Base-by-base conservation (phyloP, 2,329 filamentous ascomycete genomes). In the Paramyrothecium sp. region DNA sequence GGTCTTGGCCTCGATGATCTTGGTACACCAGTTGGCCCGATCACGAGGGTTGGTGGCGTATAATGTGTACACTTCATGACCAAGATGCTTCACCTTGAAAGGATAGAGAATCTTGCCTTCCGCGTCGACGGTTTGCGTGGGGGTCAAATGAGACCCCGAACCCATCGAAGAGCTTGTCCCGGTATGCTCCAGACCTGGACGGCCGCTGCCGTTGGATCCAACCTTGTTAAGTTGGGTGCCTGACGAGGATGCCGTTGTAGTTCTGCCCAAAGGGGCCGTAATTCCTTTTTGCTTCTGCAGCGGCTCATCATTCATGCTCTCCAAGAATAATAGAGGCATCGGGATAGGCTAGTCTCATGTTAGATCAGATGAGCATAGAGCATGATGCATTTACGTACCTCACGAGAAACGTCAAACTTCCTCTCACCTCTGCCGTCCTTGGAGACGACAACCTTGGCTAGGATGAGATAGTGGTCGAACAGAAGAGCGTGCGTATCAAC, bases 391-490 rank as follows among this genome's bases (percentile, higher is more conserved):
- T 44, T 20, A 66, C 83, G 75, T 74, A 89, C 88, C 74, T 96
- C 82, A 72, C 96, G 93, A 1, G 93, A 97, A 33, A 99, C 94
- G 72, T 99, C 95, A 65, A 95, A 99, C 65, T 91, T 92, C 74
- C 89, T 95, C 55, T 89, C 83, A n/a, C 84, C 84, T 51, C 84
- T 85, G 49, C 86, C 82, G 49, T 87, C 85, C 66, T 92, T 92
- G 50, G 87, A 80, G 12, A 83, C 80, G 3, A 88, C 81, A 8
- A 91, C 82, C 78, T 99, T 99, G 44, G 95, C 90, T 49, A 99
- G 78, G 34, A 99, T 93, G 41, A 99, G 82, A 72, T 97, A 99
- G 74, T 99, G 93, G 67, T 99, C 96, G 69, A 99, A 98, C 0
- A 99, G 82, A 50, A 99, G 83, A 2, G 91, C 92, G 70, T 97